phyloP scores from a whole-genome alignment of 1,284 basidiomycete species.

The Ustilago shanxiensis region DNA sequence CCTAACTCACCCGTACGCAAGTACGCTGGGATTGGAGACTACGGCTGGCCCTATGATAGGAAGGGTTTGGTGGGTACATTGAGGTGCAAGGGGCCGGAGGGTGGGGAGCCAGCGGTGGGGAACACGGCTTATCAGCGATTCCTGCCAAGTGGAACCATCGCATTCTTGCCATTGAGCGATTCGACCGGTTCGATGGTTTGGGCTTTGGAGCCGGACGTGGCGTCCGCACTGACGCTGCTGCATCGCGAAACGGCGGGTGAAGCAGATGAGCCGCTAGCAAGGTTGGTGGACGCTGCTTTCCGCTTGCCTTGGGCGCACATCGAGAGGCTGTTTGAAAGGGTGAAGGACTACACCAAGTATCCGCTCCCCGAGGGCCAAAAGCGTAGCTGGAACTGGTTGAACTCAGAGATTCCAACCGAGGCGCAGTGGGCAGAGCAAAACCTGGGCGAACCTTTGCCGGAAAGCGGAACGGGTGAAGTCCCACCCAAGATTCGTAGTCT shows the following conservation, averaged over 20 bases:
- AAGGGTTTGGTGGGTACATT: slow-evolving; percentile 93
- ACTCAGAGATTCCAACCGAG: slow-evolving; percentile 37
- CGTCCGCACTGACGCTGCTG: slow-evolving; percentile 79
- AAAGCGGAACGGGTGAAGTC: slow-evolving; percentile 49
- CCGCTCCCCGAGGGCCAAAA: slow-evolving; percentile 7
- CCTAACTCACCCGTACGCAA: slow-evolving; percentile 91
- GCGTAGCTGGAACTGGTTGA: slow-evolving; percentile 53
- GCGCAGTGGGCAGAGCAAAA: slow-evolving; percentile 46
- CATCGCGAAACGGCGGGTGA: slow-evolving; percentile 71
- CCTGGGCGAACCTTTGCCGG: slow-evolving; percentile 43
- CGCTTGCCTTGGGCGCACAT: slow-evolving; percentile 84
- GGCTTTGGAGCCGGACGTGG: slow-evolving; percentile 87
- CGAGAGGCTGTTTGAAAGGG: slow-evolving; percentile 76
- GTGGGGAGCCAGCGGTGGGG: slow-evolving; percentile 50
- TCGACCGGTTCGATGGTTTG: slow-evolving; percentile 90
- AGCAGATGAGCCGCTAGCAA: slow-evolving; percentile 75
- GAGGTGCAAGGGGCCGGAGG: slow-evolving; percentile 41
- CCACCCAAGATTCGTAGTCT: slow-evolving; percentile 83
- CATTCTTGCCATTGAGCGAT: slow-evolving; percentile 77
- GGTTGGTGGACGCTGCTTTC: slow-evolving; percentile 92
- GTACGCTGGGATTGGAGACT: slow-evolving; percentile 87
- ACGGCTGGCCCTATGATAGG: slow-evolving; percentile 91
- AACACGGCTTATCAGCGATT: slow-evolving; percentile 91
- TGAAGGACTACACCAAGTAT: slow-evolving; percentile 74
- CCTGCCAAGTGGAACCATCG: slow-evolving; percentile 93